These are phyloP conservation scores for Verruconis gallopava DNA, from an alignment of 2,329 filamentous ascomycete genomes.

Conservation along the genomic window DNA sequence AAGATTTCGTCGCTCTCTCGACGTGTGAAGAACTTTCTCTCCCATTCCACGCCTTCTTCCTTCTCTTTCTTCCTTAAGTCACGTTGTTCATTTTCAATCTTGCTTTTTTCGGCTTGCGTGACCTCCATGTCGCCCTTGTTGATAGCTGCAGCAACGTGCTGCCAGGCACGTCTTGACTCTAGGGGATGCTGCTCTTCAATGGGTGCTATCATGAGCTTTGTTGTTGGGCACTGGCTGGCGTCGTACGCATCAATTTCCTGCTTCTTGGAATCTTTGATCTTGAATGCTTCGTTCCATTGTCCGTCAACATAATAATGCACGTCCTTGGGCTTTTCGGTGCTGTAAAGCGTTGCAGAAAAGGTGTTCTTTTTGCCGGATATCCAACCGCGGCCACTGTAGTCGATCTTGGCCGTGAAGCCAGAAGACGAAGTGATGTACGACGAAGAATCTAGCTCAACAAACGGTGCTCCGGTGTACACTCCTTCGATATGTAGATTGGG, in stretches of 20 bases:
- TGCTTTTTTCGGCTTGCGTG: constrained; percentile 65
- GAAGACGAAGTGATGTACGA: constrained; percentile 78
- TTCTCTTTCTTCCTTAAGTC: constrained; percentile 62
- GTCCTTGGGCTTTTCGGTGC: constrained; percentile 54
- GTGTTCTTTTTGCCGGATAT: constrained; percentile 91
- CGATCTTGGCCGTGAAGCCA: constrained; percentile 78
- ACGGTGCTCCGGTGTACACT: constrained; percentile 72
- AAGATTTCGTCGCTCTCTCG: constrained; percentile 28
- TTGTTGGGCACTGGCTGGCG: constrained; percentile 37
- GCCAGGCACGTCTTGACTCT: constrained; percentile 81
- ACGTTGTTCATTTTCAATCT: constrained; percentile 82
- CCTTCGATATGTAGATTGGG: constrained; percentile 89
- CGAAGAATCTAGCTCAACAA: constrained; percentile 76
- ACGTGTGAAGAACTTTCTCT: constrained; percentile 64
- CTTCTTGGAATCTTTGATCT: constrained; percentile 55
- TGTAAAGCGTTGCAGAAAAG: constrained; percentile 65
- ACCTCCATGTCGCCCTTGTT: constrained; percentile 71
- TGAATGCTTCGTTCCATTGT: constrained; percentile 79
- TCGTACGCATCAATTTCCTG: constrained; percentile 32
- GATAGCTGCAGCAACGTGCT: constrained; percentile 71
- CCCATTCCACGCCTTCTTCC: constrained; percentile 64
- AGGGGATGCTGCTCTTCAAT: constrained; percentile 72
- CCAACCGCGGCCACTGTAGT: constrained; percentile 92
- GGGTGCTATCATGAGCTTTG: constrained; percentile 57
- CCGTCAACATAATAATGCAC: constrained; percentile 71